A percentile compares a stretch with the other conserved stretches of the same genome.
Evolutionary conservation across 176 grass and related monocot genomes (phyloP).

Genomic region (Carex scoparia): DNA sequence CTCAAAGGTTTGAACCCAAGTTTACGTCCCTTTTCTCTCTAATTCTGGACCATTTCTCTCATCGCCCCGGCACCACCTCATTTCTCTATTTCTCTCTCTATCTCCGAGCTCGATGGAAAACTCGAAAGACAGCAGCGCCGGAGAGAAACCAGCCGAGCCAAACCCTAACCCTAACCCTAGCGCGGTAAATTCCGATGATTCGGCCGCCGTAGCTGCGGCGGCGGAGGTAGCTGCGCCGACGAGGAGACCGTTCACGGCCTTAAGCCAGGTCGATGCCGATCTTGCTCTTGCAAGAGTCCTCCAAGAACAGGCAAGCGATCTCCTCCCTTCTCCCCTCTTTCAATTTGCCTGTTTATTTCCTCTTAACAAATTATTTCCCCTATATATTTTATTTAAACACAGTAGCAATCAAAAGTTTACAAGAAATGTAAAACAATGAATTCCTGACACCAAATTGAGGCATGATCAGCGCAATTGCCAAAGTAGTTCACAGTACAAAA

Average conservation of each 20-base stretch:
- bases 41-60: conserved; percentile 6
- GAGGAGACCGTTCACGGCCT: conserved; percentile 73
- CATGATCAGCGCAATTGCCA: background rate
- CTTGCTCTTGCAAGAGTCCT: conserved; percentile 88
- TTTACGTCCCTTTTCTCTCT: background rate
- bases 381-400: background rate
- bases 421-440: background rate
- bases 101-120: conserved; percentile 50
- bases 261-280: conserved; percentile 96
- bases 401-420: background rate
- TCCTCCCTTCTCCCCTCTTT: background rate
- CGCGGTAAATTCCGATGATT: conserved; percentile 20
- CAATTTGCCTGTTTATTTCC: background rate
- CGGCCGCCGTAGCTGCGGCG: conserved; percentile 17
- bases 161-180: conserved; percentile 39
- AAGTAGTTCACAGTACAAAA: background rate
- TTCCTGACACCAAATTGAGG: background rate
- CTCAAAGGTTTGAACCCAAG: background rate
- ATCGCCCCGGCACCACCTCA: background rate
- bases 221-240: conserved; percentile 13
- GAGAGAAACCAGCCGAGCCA: conserved; percentile 32
- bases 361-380: background rate
- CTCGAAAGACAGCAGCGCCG: conserved; percentile 53
- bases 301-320: conserved; percentile 78
- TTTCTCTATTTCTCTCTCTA: background rate